Conservation (phyloP, 768 basidiomycete species). For the Amanita inopinata region DNA sequence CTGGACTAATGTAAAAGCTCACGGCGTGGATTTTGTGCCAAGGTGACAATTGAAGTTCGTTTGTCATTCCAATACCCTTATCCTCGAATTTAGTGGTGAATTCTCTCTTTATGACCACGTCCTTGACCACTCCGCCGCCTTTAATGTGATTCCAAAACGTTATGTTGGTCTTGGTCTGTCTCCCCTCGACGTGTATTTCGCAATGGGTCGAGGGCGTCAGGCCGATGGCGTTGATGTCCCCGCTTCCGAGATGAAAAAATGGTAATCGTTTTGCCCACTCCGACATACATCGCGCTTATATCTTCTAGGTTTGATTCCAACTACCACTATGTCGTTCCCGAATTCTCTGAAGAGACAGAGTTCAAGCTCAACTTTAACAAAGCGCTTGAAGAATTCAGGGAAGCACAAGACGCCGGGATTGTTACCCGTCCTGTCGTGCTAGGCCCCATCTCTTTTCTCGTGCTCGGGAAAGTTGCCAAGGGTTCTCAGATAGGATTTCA, state of each 20-base stretch:
- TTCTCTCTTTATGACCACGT: constrained; percentile 99
- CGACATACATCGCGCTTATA: not conserved
- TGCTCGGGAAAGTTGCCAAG: constrained; percentile 85
- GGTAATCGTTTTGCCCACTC: constrained; percentile 41
- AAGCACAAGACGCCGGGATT: constrained; percentile 86
- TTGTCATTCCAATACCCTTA: constrained; percentile 10
- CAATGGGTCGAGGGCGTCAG: constrained; percentile 98
- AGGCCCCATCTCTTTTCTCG: constrained; percentile 92
- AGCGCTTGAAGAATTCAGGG: constrained; percentile 86
- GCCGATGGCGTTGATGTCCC: constrained; percentile 91
- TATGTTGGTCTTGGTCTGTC: constrained; percentile 83
- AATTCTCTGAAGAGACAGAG: constrained; percentile 80
- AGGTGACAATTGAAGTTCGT: constrained; percentile 39
- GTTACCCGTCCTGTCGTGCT: constrained; percentile 91
- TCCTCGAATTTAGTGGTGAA: constrained; percentile 62
- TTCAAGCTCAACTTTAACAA: constrained; percentile 98
- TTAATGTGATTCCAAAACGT: constrained; percentile 95
- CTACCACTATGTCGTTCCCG: constrained; percentile 98
- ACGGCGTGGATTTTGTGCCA: constrained; percentile 84
- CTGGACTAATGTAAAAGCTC: constrained; percentile 80
- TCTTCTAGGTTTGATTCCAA: constrained; percentile 86
- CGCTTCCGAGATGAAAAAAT: constrained; percentile 99
- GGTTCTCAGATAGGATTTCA: constrained; percentile 78
- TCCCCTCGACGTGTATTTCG: constrained; percentile 92
- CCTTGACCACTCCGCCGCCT: constrained; percentile 90